Evolutionary conservation across 1,284 basidiomycete species (phyloP).

Genomic region (Cutaneotrichosporon spelunceum): DNA sequence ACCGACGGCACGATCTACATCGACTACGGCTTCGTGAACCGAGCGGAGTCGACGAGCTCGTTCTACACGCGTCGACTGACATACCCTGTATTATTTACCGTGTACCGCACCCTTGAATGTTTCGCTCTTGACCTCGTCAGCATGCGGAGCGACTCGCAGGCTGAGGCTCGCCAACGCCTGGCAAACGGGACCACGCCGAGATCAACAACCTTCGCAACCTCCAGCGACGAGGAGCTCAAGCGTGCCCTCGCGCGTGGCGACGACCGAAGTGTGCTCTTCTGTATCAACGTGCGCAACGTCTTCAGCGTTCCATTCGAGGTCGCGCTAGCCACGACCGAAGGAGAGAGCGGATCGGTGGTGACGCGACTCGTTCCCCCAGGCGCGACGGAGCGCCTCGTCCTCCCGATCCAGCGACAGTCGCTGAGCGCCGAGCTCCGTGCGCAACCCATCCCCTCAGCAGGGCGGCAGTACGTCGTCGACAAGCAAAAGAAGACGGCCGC

Average conservation of each 20-base stretch:
- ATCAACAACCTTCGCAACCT: slow-evolving; percentile 19
- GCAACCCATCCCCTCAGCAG: slow-evolving; percentile 74
- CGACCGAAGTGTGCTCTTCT: slow-evolving; percentile 74
- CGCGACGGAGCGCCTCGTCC: slow-evolving; percentile 70
- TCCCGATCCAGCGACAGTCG: slow-evolving; percentile 70
- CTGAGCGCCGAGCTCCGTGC: slow-evolving; percentile 61
- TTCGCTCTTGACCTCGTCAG: slow-evolving; percentile 72
- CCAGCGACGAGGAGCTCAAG: slow-evolving; percentile 36
- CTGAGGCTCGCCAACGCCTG: slow-evolving; percentile 9
- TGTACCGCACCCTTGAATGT: slow-evolving; percentile 88
- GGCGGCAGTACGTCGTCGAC: slow-evolving; percentile 87
- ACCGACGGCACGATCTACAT: slow-evolving; percentile 72
- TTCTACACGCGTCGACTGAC: slow-evolving; percentile 81
- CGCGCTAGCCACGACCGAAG: slow-evolving; percentile 59
- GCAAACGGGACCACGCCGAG: slow-evolving; percentile 7
- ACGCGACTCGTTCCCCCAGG: slow-evolving; percentile 72
- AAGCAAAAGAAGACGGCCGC: slow-evolving; percentile 62
- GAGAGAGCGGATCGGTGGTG: slow-evolving; percentile 47
- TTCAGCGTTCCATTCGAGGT: slow-evolving; percentile 87
- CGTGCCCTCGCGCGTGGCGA: slow-evolving; percentile 55
- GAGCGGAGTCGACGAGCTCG: slow-evolving; percentile 40
- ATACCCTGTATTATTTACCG: slow-evolving; percentile 81
- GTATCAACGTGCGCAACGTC: slow-evolving; percentile 80
- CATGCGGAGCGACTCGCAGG: slow-evolving; percentile 14
- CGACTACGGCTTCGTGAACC: slow-evolving; percentile 72